Conservation (phyloP, 225 moss, liverwort and hornwort genomes). For the Anthoceros angustus region DNA sequence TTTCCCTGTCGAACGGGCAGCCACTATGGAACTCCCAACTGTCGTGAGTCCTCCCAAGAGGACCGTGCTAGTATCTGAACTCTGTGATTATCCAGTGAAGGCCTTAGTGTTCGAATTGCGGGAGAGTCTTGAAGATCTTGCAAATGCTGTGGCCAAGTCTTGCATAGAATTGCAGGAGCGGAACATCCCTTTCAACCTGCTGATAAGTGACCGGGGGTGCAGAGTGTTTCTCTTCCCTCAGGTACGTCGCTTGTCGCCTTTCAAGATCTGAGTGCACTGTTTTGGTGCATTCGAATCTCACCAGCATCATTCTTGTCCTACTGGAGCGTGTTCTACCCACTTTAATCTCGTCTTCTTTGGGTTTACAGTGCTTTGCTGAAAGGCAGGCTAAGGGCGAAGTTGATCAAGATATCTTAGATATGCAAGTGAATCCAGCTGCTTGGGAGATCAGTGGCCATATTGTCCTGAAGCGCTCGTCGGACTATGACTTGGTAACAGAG, state of each 20-base stretch:
- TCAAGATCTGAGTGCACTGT: too few species aligned
- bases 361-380: constrained; percentile 49
- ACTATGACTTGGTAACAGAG: constrained; percentile 50
- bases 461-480: constrained; percentile 52
- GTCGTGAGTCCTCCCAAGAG: constrained; percentile 20
- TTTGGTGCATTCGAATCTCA: too few species aligned
- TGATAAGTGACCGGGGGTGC: constrained; percentile 49
- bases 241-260: constrained; percentile 6
- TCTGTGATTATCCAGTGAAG: constrained; percentile 49
- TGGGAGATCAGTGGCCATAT: constrained; percentile 98
- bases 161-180: constrained; percentile 50
- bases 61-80: constrained; percentile 49
- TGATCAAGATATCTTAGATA: constrained; percentile 46
- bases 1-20: constrained; percentile 67
- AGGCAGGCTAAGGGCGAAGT: constrained; percentile 66
- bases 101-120: constrained; percentile 59
- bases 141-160: constrained; percentile 39
- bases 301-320: too few species aligned
- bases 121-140: constrained; percentile 42
- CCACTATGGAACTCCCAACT: constrained; percentile 13
- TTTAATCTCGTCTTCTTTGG: neutral
- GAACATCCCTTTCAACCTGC: constrained; percentile 64
- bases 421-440: constrained; percentile 67
- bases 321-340: too few species aligned
- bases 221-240: constrained; percentile 72